Evolutionary conservation across 805 yeast species (phyloP).

Genomic region (Myxozyma nipponensis): DNA sequence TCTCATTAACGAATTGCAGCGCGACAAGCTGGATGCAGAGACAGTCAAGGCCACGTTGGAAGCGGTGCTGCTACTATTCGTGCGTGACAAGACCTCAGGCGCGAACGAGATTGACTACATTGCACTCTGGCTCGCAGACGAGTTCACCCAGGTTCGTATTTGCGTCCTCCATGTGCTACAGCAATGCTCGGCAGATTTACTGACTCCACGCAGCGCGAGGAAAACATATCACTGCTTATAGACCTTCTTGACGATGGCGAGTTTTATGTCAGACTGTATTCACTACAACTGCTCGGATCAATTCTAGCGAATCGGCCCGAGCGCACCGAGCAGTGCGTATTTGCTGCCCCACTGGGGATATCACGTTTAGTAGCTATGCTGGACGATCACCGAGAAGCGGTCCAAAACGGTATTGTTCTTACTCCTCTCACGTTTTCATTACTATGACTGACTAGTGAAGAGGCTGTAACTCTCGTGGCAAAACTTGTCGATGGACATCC

Average conservation of each 20-base stretch:
- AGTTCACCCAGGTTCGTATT: constrained; percentile 57
- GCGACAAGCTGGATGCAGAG: constrained; percentile 66
- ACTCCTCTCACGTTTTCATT: neutral
- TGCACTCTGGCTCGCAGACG: constrained; percentile 93
- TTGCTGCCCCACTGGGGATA: constrained; percentile 72
- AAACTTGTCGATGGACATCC: constrained; percentile 75
- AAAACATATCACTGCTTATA: constrained; percentile 46
- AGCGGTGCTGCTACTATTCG: constrained; percentile 75
- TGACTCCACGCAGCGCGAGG: constrained; percentile 36
- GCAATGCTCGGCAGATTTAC: neutral
- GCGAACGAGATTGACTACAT: constrained; percentile 65
- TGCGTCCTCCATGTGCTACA: neutral
- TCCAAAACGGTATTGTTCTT: constrained; percentile 57
- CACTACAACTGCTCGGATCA: constrained; percentile 81
- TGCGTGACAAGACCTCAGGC: constrained; percentile 52
- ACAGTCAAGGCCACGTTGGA: constrained; percentile 78
- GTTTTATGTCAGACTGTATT: constrained; percentile 74
- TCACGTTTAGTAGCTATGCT: constrained; percentile 64
- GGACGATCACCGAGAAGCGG: constrained; percentile 71
- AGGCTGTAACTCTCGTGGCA: constrained; percentile 69
- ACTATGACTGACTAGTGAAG: constrained; percentile 19
- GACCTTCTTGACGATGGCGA: constrained; percentile 53
- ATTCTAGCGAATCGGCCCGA: constrained; percentile 70
- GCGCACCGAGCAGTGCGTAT: constrained; percentile 67
- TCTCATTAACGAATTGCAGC: constrained; percentile 58